Conservation (phyloP, 441 rosid species). For the Corymbia calophylla region DNA sequence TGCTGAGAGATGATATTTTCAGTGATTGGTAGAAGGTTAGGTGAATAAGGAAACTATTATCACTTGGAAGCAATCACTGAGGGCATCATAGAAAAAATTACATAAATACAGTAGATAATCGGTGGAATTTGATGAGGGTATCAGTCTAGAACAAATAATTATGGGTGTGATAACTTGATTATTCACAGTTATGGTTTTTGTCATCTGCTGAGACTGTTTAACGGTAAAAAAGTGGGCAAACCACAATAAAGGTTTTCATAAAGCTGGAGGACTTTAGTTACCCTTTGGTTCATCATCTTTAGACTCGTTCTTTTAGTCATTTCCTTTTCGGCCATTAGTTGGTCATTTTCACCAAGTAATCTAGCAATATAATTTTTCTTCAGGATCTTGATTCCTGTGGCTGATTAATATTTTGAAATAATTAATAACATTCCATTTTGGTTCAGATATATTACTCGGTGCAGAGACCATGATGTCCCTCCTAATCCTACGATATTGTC, state of each 20-base stretch:
- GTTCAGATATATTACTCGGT: constrained; percentile 53
- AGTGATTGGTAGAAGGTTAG: background rate
- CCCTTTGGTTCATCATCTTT: background rate
- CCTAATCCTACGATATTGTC: constrained; percentile 54
- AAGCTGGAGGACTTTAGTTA: background rate
- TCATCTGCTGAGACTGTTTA: background rate
- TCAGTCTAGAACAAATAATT: background rate
- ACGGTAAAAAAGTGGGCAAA: background rate
- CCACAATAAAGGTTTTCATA: background rate
- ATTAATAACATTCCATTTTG: background rate
- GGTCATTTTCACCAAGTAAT: background rate
- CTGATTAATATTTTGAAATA: background rate
- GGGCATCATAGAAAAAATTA: background rate
- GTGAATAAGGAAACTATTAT: background rate
- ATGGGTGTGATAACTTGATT: background rate
- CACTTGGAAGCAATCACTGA: background rate
- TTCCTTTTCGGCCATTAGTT: background rate
- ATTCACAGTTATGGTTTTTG: background rate
- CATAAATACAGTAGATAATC: background rate
- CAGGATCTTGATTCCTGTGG: background rate
- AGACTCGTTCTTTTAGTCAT: background rate
- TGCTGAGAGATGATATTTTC: background rate
- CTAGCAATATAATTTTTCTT: background rate
- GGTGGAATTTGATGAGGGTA: background rate
- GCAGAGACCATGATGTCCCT: constrained; percentile 43